Base-by-base conservation (phyloP, 2,329 filamentous ascomycete species). In the Biscogniauxia marginata region DNA sequence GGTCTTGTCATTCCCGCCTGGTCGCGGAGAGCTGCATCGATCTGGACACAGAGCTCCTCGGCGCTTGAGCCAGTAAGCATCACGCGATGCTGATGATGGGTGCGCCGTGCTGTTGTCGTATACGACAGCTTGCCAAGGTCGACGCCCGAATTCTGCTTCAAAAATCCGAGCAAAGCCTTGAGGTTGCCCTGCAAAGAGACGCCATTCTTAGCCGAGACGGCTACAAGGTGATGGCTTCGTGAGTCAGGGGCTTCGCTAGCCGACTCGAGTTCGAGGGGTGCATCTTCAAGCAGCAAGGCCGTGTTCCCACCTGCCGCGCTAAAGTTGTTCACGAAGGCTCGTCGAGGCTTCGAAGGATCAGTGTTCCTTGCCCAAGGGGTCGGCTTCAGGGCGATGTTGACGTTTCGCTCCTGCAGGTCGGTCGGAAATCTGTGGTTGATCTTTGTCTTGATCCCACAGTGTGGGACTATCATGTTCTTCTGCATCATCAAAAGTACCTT, bases 31-130 rank as follows among this genome's bases (percentile, higher is more conserved):
- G 71, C 70, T 0, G 63, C 58, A 43, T 63, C 52, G 20, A 82
- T 69, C 16, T 71, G 71, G 9, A 54, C 62, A 57, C 69, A 67
- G 1, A 77, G 72, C 55, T 77, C 75, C 0, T 63, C 52, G 6
- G 76, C 58, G 46, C 70, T 67, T 2, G 69, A 66, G 0, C 71
- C 77, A 1, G 73, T 65, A 39, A 79, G 71, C 45, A 73, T 75
- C 56, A 81, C 71, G n/a, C 82, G 77, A 67, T 77, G 78, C 58
- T 75, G 71, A 67, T 84, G 79, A 56, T 86, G 84, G 8, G 81
- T 77, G 19, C 83, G 78, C 8, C 85, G 79, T 4, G 86, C 87
- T 1, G 84, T 88, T 0, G 83, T 85, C 0, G 84, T 87, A 69
- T 89, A 89, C 0, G 86, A 80, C 1, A 89, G 69, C 54, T 82